A percentile compares a stretch with the other conserved stretches of the same genome.
Conservation (phyloP, 2,329 filamentous ascomycete species). For the Trichophyton mentagrophytes region DNA sequence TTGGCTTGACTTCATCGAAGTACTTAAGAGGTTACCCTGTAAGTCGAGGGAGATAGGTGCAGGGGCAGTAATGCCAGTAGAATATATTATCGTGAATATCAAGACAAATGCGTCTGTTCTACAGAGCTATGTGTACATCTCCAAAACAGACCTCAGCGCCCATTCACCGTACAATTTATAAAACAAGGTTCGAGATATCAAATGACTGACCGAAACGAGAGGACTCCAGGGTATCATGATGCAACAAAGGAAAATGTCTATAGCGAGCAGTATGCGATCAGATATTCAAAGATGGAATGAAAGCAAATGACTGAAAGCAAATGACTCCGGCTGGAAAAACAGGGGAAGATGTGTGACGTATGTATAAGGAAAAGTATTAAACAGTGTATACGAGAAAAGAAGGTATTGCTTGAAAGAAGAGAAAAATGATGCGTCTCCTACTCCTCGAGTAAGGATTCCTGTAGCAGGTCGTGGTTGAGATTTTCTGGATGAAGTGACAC, state of each 20-base stretch:
- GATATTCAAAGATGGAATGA: background rate
- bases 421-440: background rate
- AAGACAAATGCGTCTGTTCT: background rate
- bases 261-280: background rate
- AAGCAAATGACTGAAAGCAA: background rate
- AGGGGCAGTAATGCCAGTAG: background rate
- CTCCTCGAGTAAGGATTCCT: constrained; percentile 39
- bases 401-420: background rate
- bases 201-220: background rate
- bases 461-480: constrained; percentile 49
- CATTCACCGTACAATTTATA: background rate
- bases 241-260: background rate
- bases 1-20: background rate
- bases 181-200: background rate
- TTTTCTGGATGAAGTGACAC: constrained; percentile 45
- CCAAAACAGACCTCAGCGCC: background rate
- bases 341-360: background rate
- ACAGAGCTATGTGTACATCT: background rate
- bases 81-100: background rate
- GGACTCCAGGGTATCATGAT: constrained; percentile 3
- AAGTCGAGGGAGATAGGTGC: too few species aligned
- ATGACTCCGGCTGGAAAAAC: background rate
- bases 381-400: background rate
- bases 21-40: too few species aligned
- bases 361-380: background rate